A percentile compares a stretch with the other conserved stretches of the same genome.
These are phyloP conservation scores for Gentiana dahurica DNA, from an alignment of 257 asterid genomes.

Conservation along the genomic window DNA sequence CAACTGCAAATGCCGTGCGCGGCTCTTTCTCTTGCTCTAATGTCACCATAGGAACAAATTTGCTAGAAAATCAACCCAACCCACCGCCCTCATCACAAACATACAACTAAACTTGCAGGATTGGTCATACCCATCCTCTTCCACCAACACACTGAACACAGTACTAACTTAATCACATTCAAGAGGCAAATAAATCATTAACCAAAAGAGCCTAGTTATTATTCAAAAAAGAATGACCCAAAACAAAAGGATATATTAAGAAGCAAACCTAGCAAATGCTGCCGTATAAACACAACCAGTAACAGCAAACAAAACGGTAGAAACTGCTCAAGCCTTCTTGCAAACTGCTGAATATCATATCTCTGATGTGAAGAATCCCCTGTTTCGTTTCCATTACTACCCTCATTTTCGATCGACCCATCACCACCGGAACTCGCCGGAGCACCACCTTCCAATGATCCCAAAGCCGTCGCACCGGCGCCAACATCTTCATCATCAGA, in stretches of 20 bases:
- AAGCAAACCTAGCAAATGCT: slow-evolving; percentile 79
- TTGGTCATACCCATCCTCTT: slow-evolving; percentile 3
- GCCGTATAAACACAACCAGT: slow-evolving; percentile 80
- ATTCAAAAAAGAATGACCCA: not conserved
- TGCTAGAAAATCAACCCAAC: too few species aligned
- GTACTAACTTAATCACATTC: slow-evolving; percentile 7
- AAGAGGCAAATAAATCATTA: too few species aligned
- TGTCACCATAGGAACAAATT: too few species aligned
- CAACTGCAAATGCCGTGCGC: too few species aligned
- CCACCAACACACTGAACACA: slow-evolving; percentile 4
- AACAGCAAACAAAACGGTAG: slow-evolving; percentile 76
- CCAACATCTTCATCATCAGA: slow-evolving; percentile 25
- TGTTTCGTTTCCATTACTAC: slow-evolving; percentile 4
- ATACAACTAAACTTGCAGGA: too few species aligned
- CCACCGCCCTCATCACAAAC: too few species aligned
- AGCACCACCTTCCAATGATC: slow-evolving; percentile 9
- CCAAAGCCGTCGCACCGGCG: slow-evolving; percentile 4
- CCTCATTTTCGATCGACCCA: slow-evolving; percentile 8
- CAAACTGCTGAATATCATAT: slow-evolving; percentile 71
- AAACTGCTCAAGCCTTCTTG: slow-evolving; percentile 83
- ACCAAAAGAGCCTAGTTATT: too few species aligned
- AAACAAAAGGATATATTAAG: not conserved
- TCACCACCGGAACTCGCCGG: slow-evolving; percentile 14
- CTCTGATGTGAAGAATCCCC: slow-evolving; percentile 48
- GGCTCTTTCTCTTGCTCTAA: too few species aligned